A percentile compares a stretch with the other conserved stretches of the same genome.
These are phyloP conservation scores for Citrus sp. DNA, from an alignment of 345 rosid species.

Conservation along the genomic window DNA sequence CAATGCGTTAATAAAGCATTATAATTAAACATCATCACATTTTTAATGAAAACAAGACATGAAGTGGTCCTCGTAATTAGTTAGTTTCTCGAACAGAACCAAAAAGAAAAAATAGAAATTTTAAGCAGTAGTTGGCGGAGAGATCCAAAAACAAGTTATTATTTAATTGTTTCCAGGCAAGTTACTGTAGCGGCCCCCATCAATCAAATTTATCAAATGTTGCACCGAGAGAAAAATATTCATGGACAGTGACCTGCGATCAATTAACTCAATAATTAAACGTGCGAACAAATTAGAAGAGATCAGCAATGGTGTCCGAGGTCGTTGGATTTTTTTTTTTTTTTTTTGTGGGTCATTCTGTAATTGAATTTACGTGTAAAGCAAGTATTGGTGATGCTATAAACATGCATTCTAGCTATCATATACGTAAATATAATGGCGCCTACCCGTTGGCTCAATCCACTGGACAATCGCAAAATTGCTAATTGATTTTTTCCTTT, in stretches of 20 bases:
- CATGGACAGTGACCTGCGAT: neutral
- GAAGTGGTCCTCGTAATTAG: neutral
- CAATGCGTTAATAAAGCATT: neutral
- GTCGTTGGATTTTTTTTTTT: neutral
- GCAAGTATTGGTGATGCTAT: constrained; percentile 3
- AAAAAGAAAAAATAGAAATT: neutral
- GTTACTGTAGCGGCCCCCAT: neutral
- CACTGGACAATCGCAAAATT: neutral
- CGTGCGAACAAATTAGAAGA: constrained; percentile 12
- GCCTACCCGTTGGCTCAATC: too few relatives aligned
- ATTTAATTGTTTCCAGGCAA: neutral
- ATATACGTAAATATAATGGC: too few relatives aligned
- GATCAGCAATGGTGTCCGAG: neutral
- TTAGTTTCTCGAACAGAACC: neutral
- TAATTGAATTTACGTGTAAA: constrained; percentile 2
- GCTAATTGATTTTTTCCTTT: neutral
- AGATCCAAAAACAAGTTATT: constrained; percentile 4
- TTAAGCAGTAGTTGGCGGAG: neutral
- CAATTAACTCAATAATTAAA: constrained; percentile 10
- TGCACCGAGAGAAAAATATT: neutral
- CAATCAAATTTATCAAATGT: neutral
- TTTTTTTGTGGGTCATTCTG: neutral
- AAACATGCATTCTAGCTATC: neutral
- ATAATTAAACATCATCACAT: neutral
- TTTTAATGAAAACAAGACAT: neutral